Percentiles rank a stretch among this genome's conserved stretches.
phyloP scores from a whole-genome alignment of 495 filamentous ascomycete species.

The Podospora bellae-mahoneyi region DNA sequence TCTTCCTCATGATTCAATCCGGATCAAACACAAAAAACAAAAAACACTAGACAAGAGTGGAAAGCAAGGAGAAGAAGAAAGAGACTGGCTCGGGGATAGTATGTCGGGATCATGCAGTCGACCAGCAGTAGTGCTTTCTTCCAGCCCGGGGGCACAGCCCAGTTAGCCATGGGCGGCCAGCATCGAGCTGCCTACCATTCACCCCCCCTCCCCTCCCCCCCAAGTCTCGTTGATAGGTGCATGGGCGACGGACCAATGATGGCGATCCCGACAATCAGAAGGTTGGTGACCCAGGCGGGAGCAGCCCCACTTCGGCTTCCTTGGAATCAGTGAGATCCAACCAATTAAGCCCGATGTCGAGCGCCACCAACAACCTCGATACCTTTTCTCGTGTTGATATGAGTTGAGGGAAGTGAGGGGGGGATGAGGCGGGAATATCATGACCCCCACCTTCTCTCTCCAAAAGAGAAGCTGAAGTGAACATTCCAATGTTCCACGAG shows the following conservation, averaged over 20 bases:
- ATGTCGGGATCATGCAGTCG: not conserved
- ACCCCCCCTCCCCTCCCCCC: not conserved
- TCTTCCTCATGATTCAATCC: conserved; percentile 1
- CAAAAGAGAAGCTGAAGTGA: not conserved
- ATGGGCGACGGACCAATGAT: conserved; percentile 15
- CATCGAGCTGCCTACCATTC: conserved; percentile 1
- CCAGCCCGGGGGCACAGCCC: conserved; percentile 4
- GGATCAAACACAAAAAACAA: not conserved
- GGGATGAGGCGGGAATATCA: not conserved
- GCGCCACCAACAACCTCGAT: conserved; percentile 9
- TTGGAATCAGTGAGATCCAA: conserved; percentile 10
- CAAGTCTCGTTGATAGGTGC: conserved; percentile 11
- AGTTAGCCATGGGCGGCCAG: not conserved
- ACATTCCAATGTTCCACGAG: not conserved
- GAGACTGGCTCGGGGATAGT: not conserved
- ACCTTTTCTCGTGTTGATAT: not conserved
- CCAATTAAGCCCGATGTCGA: conserved; percentile 2
- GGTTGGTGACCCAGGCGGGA: not conserved
- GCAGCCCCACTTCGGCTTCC: conserved; percentile 5
- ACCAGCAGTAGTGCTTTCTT: not conserved
- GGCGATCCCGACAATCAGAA: conserved; percentile 19
- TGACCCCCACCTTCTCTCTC: not conserved
- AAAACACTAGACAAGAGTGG: not conserved
- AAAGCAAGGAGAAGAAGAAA: not conserved
- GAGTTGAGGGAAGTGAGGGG: no score